Base-by-base conservation (phyloP, 805 yeast species). In the Myxozyma neotropica region DNA sequence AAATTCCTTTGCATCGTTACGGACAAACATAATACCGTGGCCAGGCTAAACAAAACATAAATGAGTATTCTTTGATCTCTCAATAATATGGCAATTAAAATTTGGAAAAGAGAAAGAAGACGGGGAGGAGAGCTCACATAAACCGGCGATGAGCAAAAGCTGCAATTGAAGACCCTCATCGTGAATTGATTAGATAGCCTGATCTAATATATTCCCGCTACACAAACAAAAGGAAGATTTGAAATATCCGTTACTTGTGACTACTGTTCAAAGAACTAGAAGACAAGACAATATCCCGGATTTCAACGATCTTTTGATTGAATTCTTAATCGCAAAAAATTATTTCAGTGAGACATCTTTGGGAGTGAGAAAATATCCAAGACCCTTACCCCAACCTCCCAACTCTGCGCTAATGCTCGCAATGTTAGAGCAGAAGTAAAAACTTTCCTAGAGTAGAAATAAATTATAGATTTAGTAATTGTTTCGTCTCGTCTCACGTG, bases 1-100 rank as follows among this genome's bases (percentile, higher is more conserved):
- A 75, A 94, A 94, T 77, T 91, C 98, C 74, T 94, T 94, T 67
- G 98, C 96, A 72, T 94, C 99, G 74, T 94, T 94, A 77, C 99
- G 87, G 64, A 94, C 98, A 77, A 92, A 94, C 89, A 89, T 88
- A 72, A 94, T 91, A 64, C 99, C 99, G 71, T 68, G 70, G 29
- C 71, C 68, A 36, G 71, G 71, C 68, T 67, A 26, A 13, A 42
- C 10, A 15, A 48, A 4, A 50, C 54, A 66, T 24, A 21, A 21
- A 19, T 23, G 10, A 29, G 49, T 27, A 15, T 15, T 5, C 12
- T 23, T 35, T 42, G 23, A n/a, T 47, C 10, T 17, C 6, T 17
- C 24, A 29, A 19, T 17, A n/a, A 45, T 10, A 17, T 13, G 24
- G 38, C 15, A 19, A 31, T 17, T 3, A 10, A n/a, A 6, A 6